Base-by-base conservation (phyloP, 495 filamentous ascomycete species). In the Penicillium turbatum region DNA sequence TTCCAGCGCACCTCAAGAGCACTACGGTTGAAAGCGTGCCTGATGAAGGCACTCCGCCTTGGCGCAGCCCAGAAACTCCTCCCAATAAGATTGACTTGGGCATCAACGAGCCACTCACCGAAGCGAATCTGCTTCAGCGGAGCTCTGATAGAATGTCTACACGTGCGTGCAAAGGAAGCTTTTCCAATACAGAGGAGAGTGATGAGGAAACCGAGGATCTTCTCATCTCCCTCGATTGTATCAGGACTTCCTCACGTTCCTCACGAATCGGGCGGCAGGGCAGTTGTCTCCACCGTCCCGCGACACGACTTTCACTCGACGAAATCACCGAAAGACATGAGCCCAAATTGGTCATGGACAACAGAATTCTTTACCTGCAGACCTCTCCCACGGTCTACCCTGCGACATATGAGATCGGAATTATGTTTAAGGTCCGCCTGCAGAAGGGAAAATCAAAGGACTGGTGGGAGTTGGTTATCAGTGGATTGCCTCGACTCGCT, bases 401-500 rank as follows among this genome's bases (percentile, higher is more conserved):
- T 4, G 60, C 52, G 15, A 47, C 36, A 13, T 73, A 69, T 45
- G 56, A 60, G 36, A 48, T 65, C n/a, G 45, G 42, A 7, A 54
- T 71, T 11, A 58, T 55, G 0, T 35, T 67, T 3, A 48, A 54
- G 1, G 35, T 68, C 11, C 29, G 4, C 10, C 26, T 74, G 11
- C 49, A 51, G 7, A 46, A 61, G 7, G 56, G 57, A 9, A 60
- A 53, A 35, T 48, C 53, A 1, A 56, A 57, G 2, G 66, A 62
- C 11, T 75, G 72, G 72, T 55, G 42, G 19, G 56, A 67, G 30
- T 40, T 75, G 30, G 29, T 59, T 8, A 45, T 75, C 6, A 57
- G 64, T 10, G 72, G 70, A 5, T 55, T 75, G 17, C 72, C 72
- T 35, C 53, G 53, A 29, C 41, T 69, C 12, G 41, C 31, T 7